A percentile compares a stretch with the other conserved stretches of the same genome.
Evolutionary conservation across 768 basidiomycete genomes (phyloP).

Genomic region (Kwoniella botswanensis): DNA sequence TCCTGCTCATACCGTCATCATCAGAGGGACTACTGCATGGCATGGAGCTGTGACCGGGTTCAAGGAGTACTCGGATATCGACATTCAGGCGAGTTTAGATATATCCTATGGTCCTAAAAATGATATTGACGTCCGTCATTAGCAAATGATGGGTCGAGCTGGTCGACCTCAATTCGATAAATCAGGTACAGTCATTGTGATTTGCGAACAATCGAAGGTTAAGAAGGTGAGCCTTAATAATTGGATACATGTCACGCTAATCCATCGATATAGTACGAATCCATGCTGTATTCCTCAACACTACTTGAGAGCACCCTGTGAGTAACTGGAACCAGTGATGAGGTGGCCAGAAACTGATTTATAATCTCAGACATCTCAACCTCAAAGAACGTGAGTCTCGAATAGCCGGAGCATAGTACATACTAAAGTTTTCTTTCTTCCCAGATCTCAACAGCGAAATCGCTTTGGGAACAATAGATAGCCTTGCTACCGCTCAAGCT

Average conservation of each 20-base stretch:
- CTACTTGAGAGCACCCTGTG: conserved; percentile 73
- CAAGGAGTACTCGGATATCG: conserved; percentile 86
- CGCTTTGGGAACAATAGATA: conserved; percentile 78
- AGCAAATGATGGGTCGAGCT: conserved; percentile 92
- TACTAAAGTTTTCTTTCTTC: neutral
- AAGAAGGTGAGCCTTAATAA: conserved; percentile 28
- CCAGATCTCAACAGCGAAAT: conserved; percentile 87
- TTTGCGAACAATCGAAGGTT: conserved; percentile 45
- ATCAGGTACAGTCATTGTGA: conserved; percentile 50
- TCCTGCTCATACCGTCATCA: conserved; percentile 90
- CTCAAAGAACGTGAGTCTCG: conserved; percentile 69
- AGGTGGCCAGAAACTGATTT: neutral
- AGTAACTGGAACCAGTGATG: neutral
- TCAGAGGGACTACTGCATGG: conserved; percentile 86
- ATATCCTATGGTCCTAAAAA: no score
- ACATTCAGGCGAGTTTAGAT: conserved; percentile 65
- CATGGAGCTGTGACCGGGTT: conserved; percentile 65
- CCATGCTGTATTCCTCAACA: conserved; percentile 43
- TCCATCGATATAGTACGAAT: conserved; percentile 27
- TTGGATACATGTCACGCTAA: neutral
- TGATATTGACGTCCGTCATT: neutral
- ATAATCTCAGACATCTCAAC: conserved; percentile 69
- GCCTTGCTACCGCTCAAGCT: conserved; percentile 70
- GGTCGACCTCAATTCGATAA: conserved; percentile 89
- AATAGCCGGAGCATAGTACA: neutral